phyloP scores from a whole-genome alignment of 2,329 filamentous ascomycete genomes.

The Scedosporium boydii region DNA sequence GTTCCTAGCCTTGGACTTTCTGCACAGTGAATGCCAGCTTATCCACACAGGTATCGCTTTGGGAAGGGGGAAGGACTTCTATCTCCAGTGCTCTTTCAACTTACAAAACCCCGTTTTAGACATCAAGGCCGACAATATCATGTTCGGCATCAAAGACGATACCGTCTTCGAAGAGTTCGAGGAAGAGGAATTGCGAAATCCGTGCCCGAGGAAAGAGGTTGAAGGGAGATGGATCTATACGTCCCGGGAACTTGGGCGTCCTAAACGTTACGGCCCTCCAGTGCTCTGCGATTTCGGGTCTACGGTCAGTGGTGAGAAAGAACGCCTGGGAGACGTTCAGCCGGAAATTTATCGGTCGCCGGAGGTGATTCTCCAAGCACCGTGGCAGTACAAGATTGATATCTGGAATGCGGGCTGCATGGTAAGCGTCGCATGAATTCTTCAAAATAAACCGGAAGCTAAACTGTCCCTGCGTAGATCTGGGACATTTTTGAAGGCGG shows the following conservation, averaged over 20 bases:
- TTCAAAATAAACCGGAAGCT: not conserved
- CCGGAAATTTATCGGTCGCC: conserved; percentile 30
- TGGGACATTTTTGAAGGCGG: not conserved
- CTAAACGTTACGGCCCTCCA: conserved; percentile 19
- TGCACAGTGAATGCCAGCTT: conserved; percentile 34
- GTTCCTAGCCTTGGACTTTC: conserved; percentile 33
- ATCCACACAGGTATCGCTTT: conserved; percentile 34
- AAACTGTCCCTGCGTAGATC: not conserved
- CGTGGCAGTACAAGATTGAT: conserved; percentile 37
- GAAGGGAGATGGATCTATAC: conserved; percentile 30
- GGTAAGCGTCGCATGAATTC: conserved; percentile 22
- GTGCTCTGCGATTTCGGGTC: conserved; percentile 42
- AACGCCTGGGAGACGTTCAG: conserved; percentile 27
- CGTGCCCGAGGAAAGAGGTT: conserved; percentile 30
- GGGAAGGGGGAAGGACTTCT: conserved; percentile 14
- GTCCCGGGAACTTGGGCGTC: conserved; percentile 27
- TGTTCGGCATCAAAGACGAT: conserved; percentile 30
- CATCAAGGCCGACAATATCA: conserved; percentile 37
- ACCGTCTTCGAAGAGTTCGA: conserved; percentile 28
- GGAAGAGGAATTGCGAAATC: conserved; percentile 26
- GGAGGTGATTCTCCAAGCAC: conserved; percentile 35
- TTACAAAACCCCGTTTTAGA: conserved; percentile 19
- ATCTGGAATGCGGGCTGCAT: conserved; percentile 43
- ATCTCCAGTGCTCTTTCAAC: too few species aligned
- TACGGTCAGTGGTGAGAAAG: conserved; percentile 23